Percentiles rank a stretch among this genome's conserved stretches.
phyloP scores from a whole-genome alignment of 352 stramenopile species.

The Pseudoperonospora humuli region DNA sequence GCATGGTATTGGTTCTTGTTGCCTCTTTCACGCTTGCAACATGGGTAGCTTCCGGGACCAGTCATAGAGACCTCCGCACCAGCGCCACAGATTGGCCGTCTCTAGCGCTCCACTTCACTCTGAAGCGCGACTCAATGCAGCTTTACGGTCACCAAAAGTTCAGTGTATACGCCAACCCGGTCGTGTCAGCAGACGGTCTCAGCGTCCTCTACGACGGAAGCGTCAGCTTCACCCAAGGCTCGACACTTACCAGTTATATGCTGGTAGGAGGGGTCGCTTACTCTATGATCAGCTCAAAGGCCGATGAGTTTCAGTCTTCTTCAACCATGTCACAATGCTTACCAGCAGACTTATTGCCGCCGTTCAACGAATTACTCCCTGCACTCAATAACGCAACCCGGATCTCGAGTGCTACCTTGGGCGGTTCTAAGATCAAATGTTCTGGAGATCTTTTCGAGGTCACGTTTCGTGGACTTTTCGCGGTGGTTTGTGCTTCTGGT shows the following conservation, averaged over 20 bases:
- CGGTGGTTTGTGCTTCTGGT: slow-evolving; percentile 7
- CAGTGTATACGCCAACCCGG: slow-evolving; percentile 25
- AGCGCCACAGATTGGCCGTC: no score
- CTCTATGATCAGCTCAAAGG: slow-evolving; percentile 4
- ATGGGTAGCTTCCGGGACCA: no score
- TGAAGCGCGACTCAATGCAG: slow-evolving; percentile 21
- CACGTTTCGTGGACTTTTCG: slow-evolving; percentile 7
- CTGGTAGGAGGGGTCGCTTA: slow-evolving; percentile 21
- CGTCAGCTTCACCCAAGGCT: slow-evolving; percentile 11
- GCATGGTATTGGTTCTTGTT: no score
- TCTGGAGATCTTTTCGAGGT: slow-evolving; percentile 1
- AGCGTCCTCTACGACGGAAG: slow-evolving; percentile 29
- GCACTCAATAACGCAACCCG: slow-evolving; percentile 16
- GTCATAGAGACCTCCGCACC: no score
- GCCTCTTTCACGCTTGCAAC: no score
- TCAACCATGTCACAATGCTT: slow-evolving; percentile 18
- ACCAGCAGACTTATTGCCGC: slow-evolving; percentile 11
- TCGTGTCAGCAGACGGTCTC: slow-evolving; percentile 9
- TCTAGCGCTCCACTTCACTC: no score
- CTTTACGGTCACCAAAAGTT: slow-evolving; percentile 23
- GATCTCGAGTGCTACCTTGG: slow-evolving; percentile 4
- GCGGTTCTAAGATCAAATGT: slow-evolving; percentile 22
- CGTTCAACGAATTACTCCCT: slow-evolving; percentile 19
- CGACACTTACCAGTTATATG: slow-evolving; percentile 21
- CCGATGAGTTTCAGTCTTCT: slow-evolving; percentile 1